Evolutionary conservation across 345 rosid genomes (phyloP).

Genomic region (Arabidopsis arenosa): DNA sequence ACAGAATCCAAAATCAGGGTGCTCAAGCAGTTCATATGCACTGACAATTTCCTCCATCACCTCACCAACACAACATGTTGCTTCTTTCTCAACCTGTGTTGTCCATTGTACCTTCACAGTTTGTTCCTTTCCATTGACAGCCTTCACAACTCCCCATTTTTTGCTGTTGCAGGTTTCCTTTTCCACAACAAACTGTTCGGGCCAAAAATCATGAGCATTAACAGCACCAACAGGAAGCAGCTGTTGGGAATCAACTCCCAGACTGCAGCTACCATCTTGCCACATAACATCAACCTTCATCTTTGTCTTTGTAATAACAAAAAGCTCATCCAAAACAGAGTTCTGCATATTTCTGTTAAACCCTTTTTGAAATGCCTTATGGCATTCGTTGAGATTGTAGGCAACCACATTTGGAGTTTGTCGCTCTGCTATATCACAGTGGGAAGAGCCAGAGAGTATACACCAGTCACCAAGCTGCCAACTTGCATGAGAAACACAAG

Average conservation of each 20-base stretch:
- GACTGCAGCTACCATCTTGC: constrained; percentile 77
- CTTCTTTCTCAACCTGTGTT: constrained; percentile 43
- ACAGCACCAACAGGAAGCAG: constrained; percentile 64
- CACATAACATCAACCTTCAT: constrained; percentile 74
- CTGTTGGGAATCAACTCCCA: constrained; percentile 62
- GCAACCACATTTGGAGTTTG: constrained; percentile 35
- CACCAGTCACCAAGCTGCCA: constrained; percentile 99
- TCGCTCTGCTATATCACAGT: constrained; percentile 39
- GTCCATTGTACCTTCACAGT: constrained; percentile 80
- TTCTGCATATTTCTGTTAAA: constrained; percentile 44
- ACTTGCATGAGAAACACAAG: constrained; percentile 68
- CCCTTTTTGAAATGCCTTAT: constrained; percentile 45
- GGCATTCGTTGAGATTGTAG: constrained; percentile 34
- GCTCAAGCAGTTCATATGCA: constrained; percentile 85
- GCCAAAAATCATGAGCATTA: constrained; percentile 89
- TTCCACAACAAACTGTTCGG: constrained; percentile 84
- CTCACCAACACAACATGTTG: constrained; percentile 39
- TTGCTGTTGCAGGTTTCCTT: constrained; percentile 52
- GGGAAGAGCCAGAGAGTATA: constrained; percentile 54
- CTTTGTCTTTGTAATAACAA: constrained; percentile 67
- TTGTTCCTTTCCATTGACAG: constrained; percentile 77
- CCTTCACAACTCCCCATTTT: constrained; percentile 74
- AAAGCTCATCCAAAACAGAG: constrained; percentile 51
- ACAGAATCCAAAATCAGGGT: constrained; percentile 76
- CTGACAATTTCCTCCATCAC: constrained; percentile 72